Conservation (phyloP, 2,329 filamentous ascomycete genomes). For the Diplocarpon rosae region DNA sequence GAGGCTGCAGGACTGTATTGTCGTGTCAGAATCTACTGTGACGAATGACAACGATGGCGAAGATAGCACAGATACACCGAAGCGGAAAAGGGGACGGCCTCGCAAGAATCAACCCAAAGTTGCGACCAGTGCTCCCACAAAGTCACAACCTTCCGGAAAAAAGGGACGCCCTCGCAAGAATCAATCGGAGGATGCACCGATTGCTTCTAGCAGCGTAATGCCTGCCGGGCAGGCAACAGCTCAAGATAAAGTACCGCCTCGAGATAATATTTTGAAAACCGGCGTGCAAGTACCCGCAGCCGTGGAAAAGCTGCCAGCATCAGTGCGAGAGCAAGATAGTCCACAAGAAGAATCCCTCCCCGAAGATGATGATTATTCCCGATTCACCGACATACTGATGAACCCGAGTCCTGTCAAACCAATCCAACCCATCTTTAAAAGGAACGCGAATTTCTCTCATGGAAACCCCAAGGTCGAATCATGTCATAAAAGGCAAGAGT, state of each 20-base stretch:
- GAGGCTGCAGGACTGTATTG: background rate
- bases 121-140: background rate
- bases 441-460: background rate
- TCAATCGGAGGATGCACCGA: too few species aligned
- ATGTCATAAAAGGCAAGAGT: too few species aligned
- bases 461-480: too few species aligned
- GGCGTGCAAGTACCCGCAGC: background rate
- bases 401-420: slow-evolving; percentile 11
- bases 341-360: background rate
- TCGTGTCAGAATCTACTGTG: background rate
- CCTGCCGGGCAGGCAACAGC: too few species aligned
- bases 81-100: slow-evolving; percentile 4
- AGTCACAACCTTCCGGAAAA: background rate
- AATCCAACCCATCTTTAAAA: background rate
- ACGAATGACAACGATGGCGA: background rate
- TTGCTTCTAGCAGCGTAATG: too few species aligned
- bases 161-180: too few species aligned
- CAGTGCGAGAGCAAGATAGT: background rate
- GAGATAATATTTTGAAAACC: too few species aligned
- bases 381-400: slow-evolving; percentile 2
- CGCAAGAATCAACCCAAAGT: background rate
- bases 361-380: background rate
- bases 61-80: background rate
- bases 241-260: too few species aligned
- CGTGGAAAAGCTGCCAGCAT: background rate